A percentile compares a stretch with the other conserved stretches of the same genome.
Evolutionary conservation across 2,329 filamentous ascomycete species (phyloP).

Genomic region (Fusarium pininemorale): DNA sequence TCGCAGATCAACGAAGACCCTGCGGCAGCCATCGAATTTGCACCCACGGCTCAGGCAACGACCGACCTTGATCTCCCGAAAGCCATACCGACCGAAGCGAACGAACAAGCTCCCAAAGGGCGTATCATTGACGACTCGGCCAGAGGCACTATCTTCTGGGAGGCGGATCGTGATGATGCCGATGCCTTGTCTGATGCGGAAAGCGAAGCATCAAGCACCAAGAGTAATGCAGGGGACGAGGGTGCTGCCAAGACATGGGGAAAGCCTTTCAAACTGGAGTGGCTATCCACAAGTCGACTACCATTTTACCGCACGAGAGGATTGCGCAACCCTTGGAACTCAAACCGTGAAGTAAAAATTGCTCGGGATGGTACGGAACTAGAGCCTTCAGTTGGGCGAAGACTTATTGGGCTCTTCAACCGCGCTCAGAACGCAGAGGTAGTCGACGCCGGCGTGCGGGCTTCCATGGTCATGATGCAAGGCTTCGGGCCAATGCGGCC

Average conservation of each 20-base stretch:
- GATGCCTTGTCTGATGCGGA: constrained; percentile 55
- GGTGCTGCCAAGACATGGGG: constrained; percentile 76
- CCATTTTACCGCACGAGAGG: constrained; percentile 91
- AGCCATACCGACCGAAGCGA: constrained; percentile 82
- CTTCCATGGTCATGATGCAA: constrained; percentile 49
- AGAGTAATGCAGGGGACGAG: constrained; percentile 54
- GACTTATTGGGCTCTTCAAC: constrained; percentile 82
- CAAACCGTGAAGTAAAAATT: constrained; percentile 95
- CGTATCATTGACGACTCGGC: constrained; percentile 92
- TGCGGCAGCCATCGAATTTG: constrained; percentile 73
- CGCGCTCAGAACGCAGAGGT: constrained; percentile 55
- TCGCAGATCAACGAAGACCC: constrained; percentile 85
- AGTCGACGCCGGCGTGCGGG: constrained; percentile 43
- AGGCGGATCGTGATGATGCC: constrained; percentile 72
- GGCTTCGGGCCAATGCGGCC: constrained; percentile 51
- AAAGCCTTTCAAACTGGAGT: constrained; percentile 90
- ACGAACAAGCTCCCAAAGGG: constrained; percentile 80
- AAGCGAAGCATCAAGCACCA: constrained; percentile 50
- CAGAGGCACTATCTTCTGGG: constrained; percentile 97
- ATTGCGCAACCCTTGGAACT: constrained; percentile 92
- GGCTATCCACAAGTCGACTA: constrained; percentile 83
- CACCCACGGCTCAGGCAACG: constrained; percentile 68
- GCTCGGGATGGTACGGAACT: constrained; percentile 93
- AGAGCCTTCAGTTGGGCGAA: constrained; percentile 81
- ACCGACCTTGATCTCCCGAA: constrained; percentile 75